A percentile compares a stretch with the other conserved stretches of the same genome.
Conservation (phyloP, 2,329 filamentous ascomycete species). For the Fusarium sp. region DNA sequence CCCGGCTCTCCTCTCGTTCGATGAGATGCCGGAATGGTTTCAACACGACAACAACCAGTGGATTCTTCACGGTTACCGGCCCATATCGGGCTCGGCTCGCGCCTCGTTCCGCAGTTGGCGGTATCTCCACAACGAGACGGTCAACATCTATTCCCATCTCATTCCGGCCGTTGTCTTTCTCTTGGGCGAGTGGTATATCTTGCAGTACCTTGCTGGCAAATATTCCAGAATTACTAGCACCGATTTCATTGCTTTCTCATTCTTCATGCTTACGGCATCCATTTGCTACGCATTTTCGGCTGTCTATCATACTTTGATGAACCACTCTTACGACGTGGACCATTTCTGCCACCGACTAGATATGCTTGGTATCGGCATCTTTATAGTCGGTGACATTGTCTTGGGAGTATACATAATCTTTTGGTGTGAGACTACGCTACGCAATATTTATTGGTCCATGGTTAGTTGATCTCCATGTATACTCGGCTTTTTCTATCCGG, state of each 20-base stretch:
- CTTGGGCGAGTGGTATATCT: conserved; percentile 42
- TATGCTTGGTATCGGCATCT: conserved; percentile 35
- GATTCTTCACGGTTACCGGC: conserved; percentile 50
- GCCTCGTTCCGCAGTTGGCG: conserved; percentile 51
- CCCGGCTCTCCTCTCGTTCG: conserved; percentile 35
- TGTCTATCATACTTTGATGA: conserved; percentile 39
- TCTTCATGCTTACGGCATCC: conserved; percentile 34
- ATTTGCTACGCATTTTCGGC: conserved; percentile 11
- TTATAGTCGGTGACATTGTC: conserved; percentile 39
- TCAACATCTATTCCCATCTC: conserved; percentile 50
- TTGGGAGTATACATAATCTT: conserved; percentile 43
- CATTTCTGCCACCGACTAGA: conserved; percentile 38
- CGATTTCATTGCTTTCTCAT: conserved; percentile 35
- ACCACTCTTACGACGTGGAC: conserved; percentile 36
- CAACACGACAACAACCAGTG: conserved; percentile 26
- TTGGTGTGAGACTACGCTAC: conserved; percentile 40
- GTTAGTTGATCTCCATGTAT: conserved; percentile 34
- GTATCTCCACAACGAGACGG: conserved; percentile 49
- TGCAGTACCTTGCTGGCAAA: conserved; percentile 29
- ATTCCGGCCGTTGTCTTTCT: conserved; percentile 51
- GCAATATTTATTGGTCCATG: conserved; percentile 43
- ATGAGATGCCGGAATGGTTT: conserved; percentile 40
- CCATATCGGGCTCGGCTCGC: conserved; percentile 48
- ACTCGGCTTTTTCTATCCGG: neutral
- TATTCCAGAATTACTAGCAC: conserved; percentile 29